A percentile compares a stretch with the other conserved stretches of the same genome.
These are phyloP conservation scores for Ascochyta clinopodiicola DNA, from an alignment of 2,329 filamentous ascomycete genomes.

Conservation along the genomic window DNA sequence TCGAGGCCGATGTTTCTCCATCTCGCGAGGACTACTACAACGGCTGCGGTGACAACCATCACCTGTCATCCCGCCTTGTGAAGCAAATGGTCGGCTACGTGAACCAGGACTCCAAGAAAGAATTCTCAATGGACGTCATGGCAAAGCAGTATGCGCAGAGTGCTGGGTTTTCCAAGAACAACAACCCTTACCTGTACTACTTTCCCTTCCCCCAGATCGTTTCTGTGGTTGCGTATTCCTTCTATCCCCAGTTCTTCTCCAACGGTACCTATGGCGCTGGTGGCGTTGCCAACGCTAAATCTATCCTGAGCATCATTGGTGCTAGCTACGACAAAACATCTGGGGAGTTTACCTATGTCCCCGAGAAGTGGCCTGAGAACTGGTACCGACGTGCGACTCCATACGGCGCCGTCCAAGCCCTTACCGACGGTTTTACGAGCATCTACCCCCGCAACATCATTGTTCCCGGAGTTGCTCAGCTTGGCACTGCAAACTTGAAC, in stretches of 20 bases:
- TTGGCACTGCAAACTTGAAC: constrained; percentile 44
- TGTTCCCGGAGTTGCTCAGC: constrained; percentile 33
- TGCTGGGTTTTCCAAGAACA: constrained; percentile 50
- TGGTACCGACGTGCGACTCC: constrained; percentile 58
- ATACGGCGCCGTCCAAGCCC: constrained; percentile 52
- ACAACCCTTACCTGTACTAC: constrained; percentile 54
- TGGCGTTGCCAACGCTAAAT: constrained; percentile 42
- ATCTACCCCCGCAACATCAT: constrained; percentile 47
- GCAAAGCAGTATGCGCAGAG: constrained; percentile 38
- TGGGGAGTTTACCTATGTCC: constrained; percentile 55
- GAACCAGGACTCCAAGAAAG: constrained; percentile 26
- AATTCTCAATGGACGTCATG: constrained; percentile 39
- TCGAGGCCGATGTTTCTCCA: constrained; percentile 42
- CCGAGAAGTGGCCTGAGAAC: constrained; percentile 61
- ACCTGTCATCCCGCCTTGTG: constrained; percentile 42
- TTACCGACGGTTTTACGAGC: constrained; percentile 40
- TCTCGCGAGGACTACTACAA: constrained; percentile 48
- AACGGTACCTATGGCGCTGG: constrained; percentile 47
- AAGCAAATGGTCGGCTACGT: constrained; percentile 23
- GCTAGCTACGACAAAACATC: constrained; percentile 52
- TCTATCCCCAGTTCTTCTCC: constrained; percentile 38
- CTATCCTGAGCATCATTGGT: constrained; percentile 56
- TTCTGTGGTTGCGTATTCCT: constrained; percentile 53
- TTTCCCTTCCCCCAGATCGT: constrained; percentile 53
- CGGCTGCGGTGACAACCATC: constrained; percentile 50